A percentile compares a stretch with the other conserved stretches of the same genome.
Conservation (phyloP, 805 yeast genomes). For the Priceomyces fermenticarens region DNA sequence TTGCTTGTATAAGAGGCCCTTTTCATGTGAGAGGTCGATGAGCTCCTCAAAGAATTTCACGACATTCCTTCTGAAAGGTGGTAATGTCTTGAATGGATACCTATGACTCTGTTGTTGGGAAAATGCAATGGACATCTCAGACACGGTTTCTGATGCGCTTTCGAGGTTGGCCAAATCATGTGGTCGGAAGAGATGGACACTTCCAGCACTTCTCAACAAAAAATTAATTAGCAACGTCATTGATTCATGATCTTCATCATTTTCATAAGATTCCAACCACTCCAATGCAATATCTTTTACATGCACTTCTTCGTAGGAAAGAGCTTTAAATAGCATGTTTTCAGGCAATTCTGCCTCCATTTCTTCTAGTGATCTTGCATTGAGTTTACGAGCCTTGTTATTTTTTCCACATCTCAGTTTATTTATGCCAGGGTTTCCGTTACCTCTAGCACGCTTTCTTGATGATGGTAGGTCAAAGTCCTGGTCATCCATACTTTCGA, state of each 20-base stretch:
- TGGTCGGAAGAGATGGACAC: slow-evolving; percentile 59
- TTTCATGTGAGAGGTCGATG: slow-evolving; percentile 54
- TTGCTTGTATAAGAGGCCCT: slow-evolving; percentile 51
- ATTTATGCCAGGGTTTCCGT: background rate
- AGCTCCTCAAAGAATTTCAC: slow-evolving; percentile 54
- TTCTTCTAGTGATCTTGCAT: slow-evolving; percentile 10
- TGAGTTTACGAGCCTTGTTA: background rate
- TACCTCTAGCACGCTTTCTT: slow-evolving; percentile 4
- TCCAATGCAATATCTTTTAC: slow-evolving; percentile 35
- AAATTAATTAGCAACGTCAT: slow-evolving; percentile 66
- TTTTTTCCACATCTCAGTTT: background rate
- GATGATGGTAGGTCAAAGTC: slow-evolving; percentile 5
- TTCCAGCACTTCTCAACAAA: slow-evolving; percentile 68
- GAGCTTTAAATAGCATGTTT: slow-evolving; percentile 26
- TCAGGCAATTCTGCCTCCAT: slow-evolving; percentile 24
- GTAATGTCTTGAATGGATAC: slow-evolving; percentile 55
- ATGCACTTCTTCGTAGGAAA: slow-evolving; percentile 29
- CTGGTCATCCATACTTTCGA: slow-evolving; percentile 1
- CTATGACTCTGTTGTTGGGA: slow-evolving; percentile 62
- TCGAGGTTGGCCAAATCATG: slow-evolving; percentile 75
- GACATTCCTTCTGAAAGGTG: slow-evolving; percentile 52
- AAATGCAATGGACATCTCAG: slow-evolving; percentile 65
- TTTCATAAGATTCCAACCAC: slow-evolving; percentile 32
- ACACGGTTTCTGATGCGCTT: slow-evolving; percentile 69
- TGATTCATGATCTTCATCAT: slow-evolving; percentile 34